These are phyloP conservation scores for Phytophthora fragariaefolia DNA, from an alignment of 352 stramenopile species.

Conservation along the genomic window DNA sequence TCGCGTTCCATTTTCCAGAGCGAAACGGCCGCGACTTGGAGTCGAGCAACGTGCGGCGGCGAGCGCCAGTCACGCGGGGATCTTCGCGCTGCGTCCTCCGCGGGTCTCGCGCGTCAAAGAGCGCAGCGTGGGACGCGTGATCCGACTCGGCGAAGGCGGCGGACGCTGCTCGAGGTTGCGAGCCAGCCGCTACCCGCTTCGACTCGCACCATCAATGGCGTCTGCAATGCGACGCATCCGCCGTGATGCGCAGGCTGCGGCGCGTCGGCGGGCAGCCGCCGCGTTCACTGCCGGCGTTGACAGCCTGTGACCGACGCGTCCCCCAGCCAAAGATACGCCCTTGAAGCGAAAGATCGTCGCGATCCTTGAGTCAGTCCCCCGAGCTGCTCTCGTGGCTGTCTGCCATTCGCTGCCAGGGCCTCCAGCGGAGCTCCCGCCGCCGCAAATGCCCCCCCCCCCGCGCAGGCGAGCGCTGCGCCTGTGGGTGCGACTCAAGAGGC, in stretches of 20 bases:
- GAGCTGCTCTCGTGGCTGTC: conserved; percentile 7
- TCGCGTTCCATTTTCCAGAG: conserved; percentile 34
- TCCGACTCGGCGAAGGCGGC: neutral
- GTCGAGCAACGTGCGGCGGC: conserved; percentile 16
- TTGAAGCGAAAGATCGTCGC: conserved; percentile 37
- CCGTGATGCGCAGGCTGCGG: neutral
- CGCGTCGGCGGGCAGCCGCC: neutral
- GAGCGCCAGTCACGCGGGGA: neutral
- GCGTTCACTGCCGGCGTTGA: neutral
- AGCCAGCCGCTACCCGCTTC: too few species aligned
- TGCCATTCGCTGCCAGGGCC: neutral
- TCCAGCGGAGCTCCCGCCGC: neutral
- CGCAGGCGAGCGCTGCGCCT: neutral
- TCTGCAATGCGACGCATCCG: neutral
- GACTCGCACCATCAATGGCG: neutral
- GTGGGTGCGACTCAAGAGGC: neutral
- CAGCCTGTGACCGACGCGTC: too few species aligned
- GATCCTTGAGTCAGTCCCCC: conserved; percentile 3
- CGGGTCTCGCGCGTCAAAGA: conserved; percentile 1
- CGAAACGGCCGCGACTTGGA: conserved; percentile 27
- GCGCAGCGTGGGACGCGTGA: conserved; percentile 10
- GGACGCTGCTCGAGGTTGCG: too few species aligned
- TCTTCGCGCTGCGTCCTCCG: conserved; percentile 16
- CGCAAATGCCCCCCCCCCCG: neutral
- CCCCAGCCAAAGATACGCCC: conserved; percentile 32